A percentile compares a stretch with the other conserved stretches of the same genome.
These are phyloP conservation scores for Ogataea methylovora DNA, from an alignment of 805 yeast species.

Conservation along the genomic window DNA sequence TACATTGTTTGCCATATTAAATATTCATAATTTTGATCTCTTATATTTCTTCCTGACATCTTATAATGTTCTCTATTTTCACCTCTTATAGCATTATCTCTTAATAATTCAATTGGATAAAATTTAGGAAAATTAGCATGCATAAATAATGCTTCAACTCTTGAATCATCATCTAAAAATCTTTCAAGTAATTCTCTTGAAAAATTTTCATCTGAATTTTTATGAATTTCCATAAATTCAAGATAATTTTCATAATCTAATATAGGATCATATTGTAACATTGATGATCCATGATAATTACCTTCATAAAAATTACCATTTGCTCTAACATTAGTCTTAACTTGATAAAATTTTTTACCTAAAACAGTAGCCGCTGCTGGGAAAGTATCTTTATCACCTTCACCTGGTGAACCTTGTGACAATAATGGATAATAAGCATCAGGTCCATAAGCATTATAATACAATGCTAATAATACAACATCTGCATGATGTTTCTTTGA, in stretches of 20 bases:
- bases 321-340: conserved; percentile 39
- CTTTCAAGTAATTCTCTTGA: background rate
- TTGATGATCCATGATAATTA: conserved; percentile 35
- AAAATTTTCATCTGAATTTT: conserved; percentile 10
- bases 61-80: background rate
- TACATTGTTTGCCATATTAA: conserved; percentile 13
- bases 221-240: conserved; percentile 12
- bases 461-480: conserved; percentile 40
- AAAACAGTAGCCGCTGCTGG: conserved; percentile 43
- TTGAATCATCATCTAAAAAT: conserved; percentile 14
- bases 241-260: conserved; percentile 23
- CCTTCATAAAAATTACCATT: conserved; percentile 35
- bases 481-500: conserved; percentile 41
- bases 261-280: conserved; percentile 43
- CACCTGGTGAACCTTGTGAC: conserved; percentile 42
- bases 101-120: conserved; percentile 35
- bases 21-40: conserved; percentile 7
- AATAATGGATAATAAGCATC: conserved; percentile 37
- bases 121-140: conserved; percentile 44
- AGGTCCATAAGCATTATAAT: conserved; percentile 48
- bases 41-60: no score
- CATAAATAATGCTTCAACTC: conserved; percentile 16
- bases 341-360: conserved; percentile 39
- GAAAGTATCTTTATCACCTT: conserved; percentile 56
- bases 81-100: conserved; percentile 10